phyloP scores from a whole-genome alignment of 805 yeast genomes.

The Candida cerambycidarum region DNA sequence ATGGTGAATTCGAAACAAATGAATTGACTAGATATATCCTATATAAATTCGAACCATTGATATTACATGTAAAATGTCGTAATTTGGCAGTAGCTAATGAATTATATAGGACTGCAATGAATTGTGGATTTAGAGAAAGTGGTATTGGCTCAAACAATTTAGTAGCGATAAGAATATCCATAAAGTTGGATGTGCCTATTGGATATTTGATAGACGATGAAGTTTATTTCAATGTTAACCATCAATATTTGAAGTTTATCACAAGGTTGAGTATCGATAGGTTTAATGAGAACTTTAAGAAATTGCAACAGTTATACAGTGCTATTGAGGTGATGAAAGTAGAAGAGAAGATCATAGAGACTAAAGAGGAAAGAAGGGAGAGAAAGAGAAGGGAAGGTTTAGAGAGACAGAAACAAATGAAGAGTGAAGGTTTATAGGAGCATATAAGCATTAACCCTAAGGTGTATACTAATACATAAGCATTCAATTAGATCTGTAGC shows the following conservation, averaged over 20 bases:
- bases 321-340: constrained; percentile 37
- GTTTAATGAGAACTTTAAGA: constrained; percentile 62
- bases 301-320: constrained; percentile 48
- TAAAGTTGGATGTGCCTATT: constrained; percentile 74
- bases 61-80: constrained; percentile 79
- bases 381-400: constrained; percentile 55
- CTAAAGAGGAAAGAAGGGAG: constrained; percentile 57
- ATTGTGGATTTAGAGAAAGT: constrained; percentile 82
- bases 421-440: no score
- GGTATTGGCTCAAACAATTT: constrained; percentile 79
- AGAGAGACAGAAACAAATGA: constrained; percentile 23
- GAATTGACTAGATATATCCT: constrained; percentile 53
- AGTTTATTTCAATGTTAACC: constrained; percentile 47
- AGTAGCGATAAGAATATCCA: constrained; percentile 76
- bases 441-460: no score
- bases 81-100: constrained; percentile 55
- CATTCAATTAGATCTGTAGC: no score
- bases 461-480: no score
- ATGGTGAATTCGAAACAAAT: constrained; percentile 1
- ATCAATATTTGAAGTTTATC: constrained; percentile 50
- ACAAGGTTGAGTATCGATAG: constrained; percentile 59
- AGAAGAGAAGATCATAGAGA: constrained; percentile 30
- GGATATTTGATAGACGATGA: constrained; percentile 47
- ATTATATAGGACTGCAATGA: constrained; percentile 70
- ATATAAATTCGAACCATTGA: constrained; percentile 83